phyloP scores from a whole-genome alignment of 306 rosid species.

The Quercus bicolor region DNA sequence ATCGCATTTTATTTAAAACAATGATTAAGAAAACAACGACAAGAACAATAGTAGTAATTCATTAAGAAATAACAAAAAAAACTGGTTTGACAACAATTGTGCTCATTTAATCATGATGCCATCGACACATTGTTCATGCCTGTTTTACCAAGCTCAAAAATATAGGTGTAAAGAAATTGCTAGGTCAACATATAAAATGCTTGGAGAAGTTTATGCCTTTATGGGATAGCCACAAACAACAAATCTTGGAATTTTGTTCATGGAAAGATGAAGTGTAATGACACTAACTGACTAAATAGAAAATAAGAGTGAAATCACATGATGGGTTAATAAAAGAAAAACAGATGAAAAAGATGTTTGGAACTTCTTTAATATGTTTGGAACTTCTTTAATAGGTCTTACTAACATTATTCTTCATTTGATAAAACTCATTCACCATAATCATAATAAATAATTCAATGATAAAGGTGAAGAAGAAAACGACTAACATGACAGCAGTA shows the following conservation, averaged over 20 bases:
- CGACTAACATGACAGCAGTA: not conserved
- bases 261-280: not conserved
- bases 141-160: not conserved
- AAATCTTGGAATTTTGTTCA: not conserved
- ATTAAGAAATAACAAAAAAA: not conserved
- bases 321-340: not conserved
- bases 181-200: not conserved
- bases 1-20: not conserved
- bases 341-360: not conserved
- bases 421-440: not conserved
- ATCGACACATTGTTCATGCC: not conserved
- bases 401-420: conserved; percentile 11
- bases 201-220: not conserved
- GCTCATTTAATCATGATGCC: not conserved
- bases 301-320: not conserved
- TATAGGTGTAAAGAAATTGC: not conserved
- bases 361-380: conserved; percentile 9
- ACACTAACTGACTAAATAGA: not conserved
- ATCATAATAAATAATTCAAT: not conserved
- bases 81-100: not conserved
- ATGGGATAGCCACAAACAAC: not conserved
- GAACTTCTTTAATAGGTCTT: conserved; percentile 2
- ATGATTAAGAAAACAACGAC: not conserved
- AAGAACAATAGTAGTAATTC: not conserved
- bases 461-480: not conserved